phyloP scores from a whole-genome alignment of 2,329 filamentous ascomycete species.

The Ophiostoma australiae region DNA sequence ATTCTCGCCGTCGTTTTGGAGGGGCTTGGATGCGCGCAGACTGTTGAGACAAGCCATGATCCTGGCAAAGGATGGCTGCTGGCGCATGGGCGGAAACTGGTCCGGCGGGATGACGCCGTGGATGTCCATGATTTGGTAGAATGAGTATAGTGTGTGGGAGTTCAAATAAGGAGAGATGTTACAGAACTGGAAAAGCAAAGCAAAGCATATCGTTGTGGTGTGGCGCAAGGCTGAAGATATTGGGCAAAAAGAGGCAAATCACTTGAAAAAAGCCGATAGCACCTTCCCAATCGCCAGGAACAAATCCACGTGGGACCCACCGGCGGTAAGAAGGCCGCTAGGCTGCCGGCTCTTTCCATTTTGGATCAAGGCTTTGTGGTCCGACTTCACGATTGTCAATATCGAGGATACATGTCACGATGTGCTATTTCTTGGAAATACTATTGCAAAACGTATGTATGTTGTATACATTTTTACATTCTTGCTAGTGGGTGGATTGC shows the following conservation, averaged over 20 bases:
- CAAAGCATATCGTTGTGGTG: not conserved
- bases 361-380: not conserved
- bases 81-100: conserved; percentile 79
- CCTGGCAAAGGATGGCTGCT: conserved; percentile 61
- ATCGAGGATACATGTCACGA: not conserved
- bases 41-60: conserved; percentile 62
- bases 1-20: not conserved
- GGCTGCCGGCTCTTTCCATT: not conserved
- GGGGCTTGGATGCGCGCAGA: conserved; percentile 55
- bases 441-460: no score
- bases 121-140: not conserved
- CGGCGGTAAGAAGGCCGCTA: not conserved
- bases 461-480: no score
- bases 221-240: not conserved
- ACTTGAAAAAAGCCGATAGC: not conserved
- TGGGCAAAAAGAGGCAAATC: conserved; percentile 4
- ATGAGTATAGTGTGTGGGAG: not conserved
- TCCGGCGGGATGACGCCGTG: conserved; percentile 30
- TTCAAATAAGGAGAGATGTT: not conserved
- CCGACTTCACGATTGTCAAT: not conserved
- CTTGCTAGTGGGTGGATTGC: no score
- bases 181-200: not conserved
- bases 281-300: conserved; percentile 1
- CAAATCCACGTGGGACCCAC: conserved; percentile 6
- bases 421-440: no score